Conservation (phyloP, 164 flowering plant genomes). For the Euptelea pleiosperma region DNA sequence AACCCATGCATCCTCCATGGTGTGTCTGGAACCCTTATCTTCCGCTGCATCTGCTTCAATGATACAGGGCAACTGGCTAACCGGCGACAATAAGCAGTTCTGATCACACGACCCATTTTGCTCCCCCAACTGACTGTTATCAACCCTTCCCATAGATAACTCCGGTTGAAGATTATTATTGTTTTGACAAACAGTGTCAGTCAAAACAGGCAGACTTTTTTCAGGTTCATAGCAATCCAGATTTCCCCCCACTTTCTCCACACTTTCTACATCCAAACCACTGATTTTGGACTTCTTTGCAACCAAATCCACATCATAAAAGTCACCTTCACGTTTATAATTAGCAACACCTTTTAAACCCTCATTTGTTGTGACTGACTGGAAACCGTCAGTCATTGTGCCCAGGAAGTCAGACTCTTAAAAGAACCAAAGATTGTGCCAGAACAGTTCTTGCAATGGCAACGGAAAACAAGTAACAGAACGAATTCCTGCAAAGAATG, state of each 20-base stretch:
- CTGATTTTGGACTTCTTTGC: conserved; percentile 22
- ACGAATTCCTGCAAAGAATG: too few species aligned
- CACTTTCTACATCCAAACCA: conserved; percentile 3
- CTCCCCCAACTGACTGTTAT: conserved; percentile 2
- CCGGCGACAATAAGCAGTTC: neutral
- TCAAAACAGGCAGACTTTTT: neutral
- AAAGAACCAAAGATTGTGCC: neutral
- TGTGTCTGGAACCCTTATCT: conserved; percentile 82
- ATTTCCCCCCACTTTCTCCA: conserved; percentile 15
- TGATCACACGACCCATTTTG: conserved; percentile 2
- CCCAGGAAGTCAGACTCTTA: neutral
- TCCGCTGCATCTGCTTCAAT: conserved; percentile 82
- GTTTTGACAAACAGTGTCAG: neutral
- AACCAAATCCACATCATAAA: conserved; percentile 5
- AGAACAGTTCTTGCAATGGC: neutral
- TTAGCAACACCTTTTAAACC: conserved; percentile 1
- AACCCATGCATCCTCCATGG: conserved; percentile 92
- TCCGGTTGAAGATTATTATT: neutral
- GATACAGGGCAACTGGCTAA: conserved; percentile 2
- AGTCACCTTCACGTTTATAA: conserved; percentile 20
- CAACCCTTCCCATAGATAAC: conserved; percentile 3
- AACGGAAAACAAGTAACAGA: too few species aligned
- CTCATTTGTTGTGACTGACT: conserved; percentile 1
- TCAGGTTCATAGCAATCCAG: neutral
- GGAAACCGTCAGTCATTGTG: conserved; percentile 11